Percentiles rank a stretch among this genome's conserved stretches.
Conservation (phyloP, 2,329 filamentous ascomycete species). For the Exophiala spinifera region DNA sequence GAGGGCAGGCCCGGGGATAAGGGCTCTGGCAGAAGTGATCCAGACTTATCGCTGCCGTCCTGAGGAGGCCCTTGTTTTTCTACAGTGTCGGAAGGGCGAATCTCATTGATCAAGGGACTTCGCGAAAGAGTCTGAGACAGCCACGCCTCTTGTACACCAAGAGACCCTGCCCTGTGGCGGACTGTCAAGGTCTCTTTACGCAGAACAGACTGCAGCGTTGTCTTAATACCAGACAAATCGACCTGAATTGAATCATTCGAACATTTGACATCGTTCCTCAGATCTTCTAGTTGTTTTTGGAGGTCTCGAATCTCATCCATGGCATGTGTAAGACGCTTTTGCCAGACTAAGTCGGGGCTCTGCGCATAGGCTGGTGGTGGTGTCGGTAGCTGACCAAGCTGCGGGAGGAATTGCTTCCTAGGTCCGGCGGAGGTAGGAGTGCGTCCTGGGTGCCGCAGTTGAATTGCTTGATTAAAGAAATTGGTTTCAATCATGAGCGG, state of each 20-base stretch:
- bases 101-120: constrained; percentile 21
- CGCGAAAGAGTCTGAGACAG: constrained; percentile 4
- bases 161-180: constrained; percentile 14
- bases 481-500: constrained; percentile 15
- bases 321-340: constrained; percentile 24
- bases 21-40: not conserved
- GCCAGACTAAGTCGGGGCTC: constrained; percentile 24
- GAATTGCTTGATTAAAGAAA: constrained; percentile 8
- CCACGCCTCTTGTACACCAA: constrained; percentile 15
- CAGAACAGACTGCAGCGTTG: constrained; percentile 23
- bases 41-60: not conserved
- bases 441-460: not conserved
- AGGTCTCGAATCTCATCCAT: constrained; percentile 28
- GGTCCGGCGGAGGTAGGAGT: constrained; percentile 16
- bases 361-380: constrained; percentile 20
- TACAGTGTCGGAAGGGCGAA: constrained; percentile 8
- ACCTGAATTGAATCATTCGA: constrained; percentile 19
- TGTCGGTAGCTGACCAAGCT: constrained; percentile 8
- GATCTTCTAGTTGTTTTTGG: constrained; percentile 19
- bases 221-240: constrained; percentile 24
- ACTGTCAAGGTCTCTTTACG: constrained; percentile 23
- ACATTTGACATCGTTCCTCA: constrained; percentile 20
- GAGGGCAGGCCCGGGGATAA: constrained; percentile 8
- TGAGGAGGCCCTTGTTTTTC: not conserved
- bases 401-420: constrained; percentile 12